phyloP scores from a whole-genome alignment of 768 basidiomycete genomes.

The Melanogaster broomeanus region DNA sequence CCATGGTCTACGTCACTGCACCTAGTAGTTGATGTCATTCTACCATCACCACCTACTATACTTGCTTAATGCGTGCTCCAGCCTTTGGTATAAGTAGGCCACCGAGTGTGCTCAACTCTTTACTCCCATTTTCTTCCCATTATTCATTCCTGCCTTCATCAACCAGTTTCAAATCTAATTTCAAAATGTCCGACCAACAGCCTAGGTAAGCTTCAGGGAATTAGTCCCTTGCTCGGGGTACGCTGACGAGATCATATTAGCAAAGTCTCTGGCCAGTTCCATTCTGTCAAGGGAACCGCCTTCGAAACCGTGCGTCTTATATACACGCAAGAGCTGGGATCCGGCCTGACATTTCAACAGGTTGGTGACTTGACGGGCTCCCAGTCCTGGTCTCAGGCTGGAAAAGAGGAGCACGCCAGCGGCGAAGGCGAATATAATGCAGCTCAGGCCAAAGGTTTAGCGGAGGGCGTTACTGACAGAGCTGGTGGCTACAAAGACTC shows the following conservation, averaged over 20 bases:
- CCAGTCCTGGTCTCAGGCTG: conserved; percentile 43
- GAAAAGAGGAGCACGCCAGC: conserved; percentile 50
- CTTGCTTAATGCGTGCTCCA: conserved; percentile 31
- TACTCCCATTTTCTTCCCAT: conserved; percentile 11
- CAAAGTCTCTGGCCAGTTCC: conserved; percentile 37
- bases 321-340: too few species aligned
- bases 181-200: conserved; percentile 21
- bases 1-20: conserved; percentile 22
- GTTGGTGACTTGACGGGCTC: conserved; percentile 47
- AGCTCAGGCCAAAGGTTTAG: conserved; percentile 52
- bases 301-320: conserved; percentile 34
- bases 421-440: conserved; percentile 50
- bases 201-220: conserved; percentile 24
- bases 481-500: conserved; percentile 52
- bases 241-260: conserved; percentile 17
- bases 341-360: conserved; percentile 5
- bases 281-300: conserved; percentile 38
- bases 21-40: conserved; percentile 30
- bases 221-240: too few species aligned
- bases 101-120: neutral
- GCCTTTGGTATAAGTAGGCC: conserved; percentile 28
- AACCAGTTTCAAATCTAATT: conserved; percentile 2
- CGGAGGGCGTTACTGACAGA: conserved; percentile 47
- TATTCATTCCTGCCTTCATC: neutral
- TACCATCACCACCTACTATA: conserved; percentile 19